Evolutionary conservation across 371 early-diverging fungal genomes (phyloP).

Genomic region (Mucor racemosus): DNA sequence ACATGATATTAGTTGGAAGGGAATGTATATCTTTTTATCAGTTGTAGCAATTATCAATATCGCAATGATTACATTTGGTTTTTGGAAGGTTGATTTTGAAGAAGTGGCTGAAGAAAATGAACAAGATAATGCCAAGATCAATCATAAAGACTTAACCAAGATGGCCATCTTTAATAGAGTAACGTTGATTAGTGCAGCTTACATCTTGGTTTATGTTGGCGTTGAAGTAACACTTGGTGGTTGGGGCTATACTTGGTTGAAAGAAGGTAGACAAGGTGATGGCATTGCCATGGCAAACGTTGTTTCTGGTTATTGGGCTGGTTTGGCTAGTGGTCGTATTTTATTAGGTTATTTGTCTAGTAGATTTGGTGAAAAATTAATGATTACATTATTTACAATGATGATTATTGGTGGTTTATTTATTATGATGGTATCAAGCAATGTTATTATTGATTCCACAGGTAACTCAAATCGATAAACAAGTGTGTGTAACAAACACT

Average conservation of each 20-base stretch:
- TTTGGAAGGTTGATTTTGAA: constrained; percentile 23
- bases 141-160: constrained; percentile 21
- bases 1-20: constrained; percentile 33
- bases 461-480: constrained; percentile 8
- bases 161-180: constrained; percentile 30
- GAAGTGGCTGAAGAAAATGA: constrained; percentile 8
- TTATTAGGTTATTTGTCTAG: constrained; percentile 35
- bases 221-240: constrained; percentile 43
- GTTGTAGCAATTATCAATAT: constrained; percentile 23
- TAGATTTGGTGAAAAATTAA: constrained; percentile 38
- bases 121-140: neutral
- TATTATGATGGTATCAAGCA: constrained; percentile 16
- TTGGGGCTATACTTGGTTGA: constrained; percentile 41
- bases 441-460: constrained; percentile 26
- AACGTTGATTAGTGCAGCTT: constrained; percentile 35
- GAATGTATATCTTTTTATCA: constrained; percentile 33
- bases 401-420: constrained; percentile 21
- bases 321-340: constrained; percentile 36
- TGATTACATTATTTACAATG: constrained; percentile 33
- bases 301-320: constrained; percentile 42
- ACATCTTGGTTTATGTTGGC: constrained; percentile 42
- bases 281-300: constrained; percentile 26
- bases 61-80: constrained; percentile 24
- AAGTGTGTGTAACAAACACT: no score
- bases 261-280: constrained; percentile 36